A percentile compares a stretch with the other conserved stretches of the same genome.
Evolutionary conservation across 257 asterid species (phyloP).

Genomic region (Osmanthus fragrans): DNA sequence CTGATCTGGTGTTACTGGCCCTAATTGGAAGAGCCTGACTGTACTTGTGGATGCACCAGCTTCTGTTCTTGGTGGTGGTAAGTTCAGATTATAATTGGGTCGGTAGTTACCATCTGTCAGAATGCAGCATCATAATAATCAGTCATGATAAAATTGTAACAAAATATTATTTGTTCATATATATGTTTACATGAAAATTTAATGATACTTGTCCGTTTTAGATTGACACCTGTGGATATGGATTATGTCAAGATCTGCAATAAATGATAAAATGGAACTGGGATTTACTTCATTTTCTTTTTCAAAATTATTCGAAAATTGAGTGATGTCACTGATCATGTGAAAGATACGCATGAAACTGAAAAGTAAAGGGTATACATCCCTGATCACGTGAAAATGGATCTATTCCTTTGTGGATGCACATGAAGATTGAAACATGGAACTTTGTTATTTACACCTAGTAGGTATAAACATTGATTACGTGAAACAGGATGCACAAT

Average conservation of each 20-base stretch:
- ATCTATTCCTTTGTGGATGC: not conserved
- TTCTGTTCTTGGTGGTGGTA: slow-evolving; percentile 42
- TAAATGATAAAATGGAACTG: not conserved
- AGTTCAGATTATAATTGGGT: slow-evolving; percentile 32
- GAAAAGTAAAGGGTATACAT: not conserved
- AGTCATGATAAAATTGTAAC: not conserved
- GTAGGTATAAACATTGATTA: not conserved
- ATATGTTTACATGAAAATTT: not conserved
- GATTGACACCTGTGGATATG: not conserved
- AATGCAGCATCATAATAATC: slow-evolving; percentile 24
- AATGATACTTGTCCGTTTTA: not conserved
- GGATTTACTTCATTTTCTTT: not conserved
- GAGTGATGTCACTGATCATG: not conserved
- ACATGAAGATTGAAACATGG: not conserved
- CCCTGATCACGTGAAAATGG: not conserved
- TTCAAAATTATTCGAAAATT: not conserved
- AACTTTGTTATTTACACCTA: not conserved
- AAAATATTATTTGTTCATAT: not conserved
- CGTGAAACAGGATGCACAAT: not conserved
- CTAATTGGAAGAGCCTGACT: slow-evolving; percentile 36
- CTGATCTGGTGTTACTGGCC: slow-evolving; percentile 65
- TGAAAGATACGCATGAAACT: not conserved
- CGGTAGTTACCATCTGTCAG: slow-evolving; percentile 47
- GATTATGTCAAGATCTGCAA: not conserved
- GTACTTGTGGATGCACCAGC: slow-evolving; percentile 41